Evolutionary conservation across 2,329 filamentous ascomycete species (phyloP).

Genomic region (Alternaria sp.): DNA sequence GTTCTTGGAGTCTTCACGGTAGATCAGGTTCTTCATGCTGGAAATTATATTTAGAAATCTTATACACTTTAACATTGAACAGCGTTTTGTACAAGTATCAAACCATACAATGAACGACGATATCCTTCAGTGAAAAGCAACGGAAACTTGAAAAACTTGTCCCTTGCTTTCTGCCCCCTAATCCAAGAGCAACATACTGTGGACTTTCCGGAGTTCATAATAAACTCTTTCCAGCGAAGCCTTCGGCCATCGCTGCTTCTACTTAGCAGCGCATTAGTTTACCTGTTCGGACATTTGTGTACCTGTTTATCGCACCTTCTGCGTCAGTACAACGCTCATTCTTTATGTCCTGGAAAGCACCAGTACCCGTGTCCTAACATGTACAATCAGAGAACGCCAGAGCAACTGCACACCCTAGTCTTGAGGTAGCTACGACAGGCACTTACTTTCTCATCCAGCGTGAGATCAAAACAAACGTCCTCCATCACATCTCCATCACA

Average conservation of each 20-base stretch:
- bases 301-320: background rate
- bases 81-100: no score
- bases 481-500: background rate
- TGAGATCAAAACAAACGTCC: background rate
- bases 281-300: background rate
- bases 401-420: no score
- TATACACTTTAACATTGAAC: background rate
- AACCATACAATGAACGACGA: no score
- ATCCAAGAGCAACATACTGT: background rate
- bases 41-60: background rate
- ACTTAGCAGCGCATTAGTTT: no score
- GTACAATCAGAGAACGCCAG: background rate
- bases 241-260: rapidly evolving
- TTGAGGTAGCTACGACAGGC: background rate
- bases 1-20: background rate
- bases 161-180: background rate
- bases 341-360: background rate
- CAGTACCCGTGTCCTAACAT: background rate
- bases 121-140: no score
- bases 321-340: background rate
- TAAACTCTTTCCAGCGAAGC: background rate
- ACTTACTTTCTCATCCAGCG: background rate
- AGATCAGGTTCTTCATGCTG: background rate
- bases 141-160: background rate
- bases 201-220: background rate